Evolutionary conservation across 257 asterid genomes (phyloP).

Genomic region (Solanum raphanifolium): DNA sequence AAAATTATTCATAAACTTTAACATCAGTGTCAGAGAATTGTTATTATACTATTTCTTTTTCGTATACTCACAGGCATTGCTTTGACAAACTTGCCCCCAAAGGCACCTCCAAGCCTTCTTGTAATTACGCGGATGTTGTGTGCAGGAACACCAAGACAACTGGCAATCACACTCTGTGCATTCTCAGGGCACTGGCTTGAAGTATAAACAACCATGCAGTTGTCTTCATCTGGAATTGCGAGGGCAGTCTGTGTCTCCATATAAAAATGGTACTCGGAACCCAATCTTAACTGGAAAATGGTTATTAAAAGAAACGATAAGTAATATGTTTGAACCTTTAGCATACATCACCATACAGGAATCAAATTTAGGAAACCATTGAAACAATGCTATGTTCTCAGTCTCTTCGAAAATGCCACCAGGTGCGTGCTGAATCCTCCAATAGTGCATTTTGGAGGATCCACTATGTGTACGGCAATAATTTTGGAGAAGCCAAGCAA

Average conservation of each 20-base stretch:
- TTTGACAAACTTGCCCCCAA: slow-evolving; percentile 58
- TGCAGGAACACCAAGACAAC: background rate
- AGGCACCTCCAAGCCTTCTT: slow-evolving; percentile 57
- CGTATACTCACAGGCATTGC: slow-evolving; percentile 44
- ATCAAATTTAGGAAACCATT: background rate
- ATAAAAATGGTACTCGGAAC: slow-evolving; percentile 60
- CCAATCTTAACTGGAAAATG: slow-evolving; percentile 42
- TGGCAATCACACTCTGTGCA: background rate
- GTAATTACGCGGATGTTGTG: background rate
- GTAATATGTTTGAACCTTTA: background rate
- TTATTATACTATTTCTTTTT: background rate
- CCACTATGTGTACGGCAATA: background rate
- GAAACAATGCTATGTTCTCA: background rate
- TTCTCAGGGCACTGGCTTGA: background rate
- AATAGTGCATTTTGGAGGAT: background rate
- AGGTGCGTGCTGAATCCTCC: background rate
- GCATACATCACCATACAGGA: background rate
- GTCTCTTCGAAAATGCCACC: background rate
- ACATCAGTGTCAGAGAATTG: background rate
- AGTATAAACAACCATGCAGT: slow-evolving; percentile 48
- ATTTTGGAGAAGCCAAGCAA: background rate
- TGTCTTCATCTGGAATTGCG: slow-evolving; percentile 79
- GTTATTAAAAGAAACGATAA: background rate
- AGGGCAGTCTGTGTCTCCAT: slow-evolving; percentile 74
- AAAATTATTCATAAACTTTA: slow-evolving; percentile 1